Percentiles rank a stretch among this genome's conserved stretches.
Conservation (phyloP, 106 monocot species). For the Dioscorea alata region DNA sequence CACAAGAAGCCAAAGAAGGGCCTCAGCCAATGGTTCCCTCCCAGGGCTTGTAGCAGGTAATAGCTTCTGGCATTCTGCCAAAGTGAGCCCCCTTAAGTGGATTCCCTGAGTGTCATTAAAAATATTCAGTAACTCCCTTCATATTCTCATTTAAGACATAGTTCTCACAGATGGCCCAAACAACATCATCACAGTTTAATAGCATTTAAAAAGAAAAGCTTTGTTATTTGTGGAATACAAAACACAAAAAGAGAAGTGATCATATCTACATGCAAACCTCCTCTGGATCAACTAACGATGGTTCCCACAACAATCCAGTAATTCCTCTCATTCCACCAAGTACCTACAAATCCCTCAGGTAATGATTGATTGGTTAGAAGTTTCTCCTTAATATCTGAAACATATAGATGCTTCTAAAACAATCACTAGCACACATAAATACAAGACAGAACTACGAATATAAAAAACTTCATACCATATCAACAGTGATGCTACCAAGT, state of each 20-base stretch:
- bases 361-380: not conserved
- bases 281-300: constrained; percentile 92
- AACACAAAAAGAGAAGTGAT: not conserved
- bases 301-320: constrained; percentile 91
- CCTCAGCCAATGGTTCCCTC: constrained; percentile 91
- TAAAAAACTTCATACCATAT: constrained; percentile 52
- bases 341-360: constrained; percentile 42
- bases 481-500: constrained; percentile 86
- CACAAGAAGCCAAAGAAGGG: constrained; percentile 97
- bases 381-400: not conserved
- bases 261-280: constrained; percentile 37
- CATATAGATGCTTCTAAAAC: not conserved
- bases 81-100: constrained; percentile 90
- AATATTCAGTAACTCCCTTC: not conserved
- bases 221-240: not conserved
- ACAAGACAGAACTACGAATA: not conserved
- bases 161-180: not conserved
- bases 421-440: not conserved
- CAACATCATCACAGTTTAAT: not conserved
- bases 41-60: constrained; percentile 70
- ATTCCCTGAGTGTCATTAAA: constrained; percentile 56
- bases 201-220: not conserved
- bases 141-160: not conserved
- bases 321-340: constrained; percentile 99
- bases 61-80: constrained; percentile 94